phyloP scores from a whole-genome alignment of 1,284 basidiomycete species.

The Cryptococcus jaspeensis region DNA sequence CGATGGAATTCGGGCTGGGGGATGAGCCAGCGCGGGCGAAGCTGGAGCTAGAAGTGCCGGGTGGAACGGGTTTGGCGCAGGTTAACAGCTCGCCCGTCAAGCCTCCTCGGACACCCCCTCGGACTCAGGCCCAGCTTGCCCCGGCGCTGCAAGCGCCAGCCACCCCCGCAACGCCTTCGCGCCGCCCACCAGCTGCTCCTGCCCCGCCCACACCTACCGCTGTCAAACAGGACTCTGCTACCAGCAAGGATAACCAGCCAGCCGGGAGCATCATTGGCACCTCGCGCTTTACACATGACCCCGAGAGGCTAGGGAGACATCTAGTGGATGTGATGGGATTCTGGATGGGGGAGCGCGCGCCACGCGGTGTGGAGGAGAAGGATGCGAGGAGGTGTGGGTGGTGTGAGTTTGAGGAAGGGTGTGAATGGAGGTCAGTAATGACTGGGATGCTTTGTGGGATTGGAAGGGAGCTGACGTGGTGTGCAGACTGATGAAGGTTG shows the following conservation, averaged over 20 bases:
- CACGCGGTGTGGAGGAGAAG: constrained; percentile 65
- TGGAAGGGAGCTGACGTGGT: background rate
- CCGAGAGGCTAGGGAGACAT: constrained; percentile 59
- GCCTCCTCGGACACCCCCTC: background rate
- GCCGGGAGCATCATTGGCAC: constrained; percentile 63
- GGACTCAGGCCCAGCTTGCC: background rate
- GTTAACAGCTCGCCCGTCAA: background rate
- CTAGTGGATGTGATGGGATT: constrained; percentile 63
- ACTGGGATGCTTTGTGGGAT: background rate
- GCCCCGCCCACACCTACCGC: constrained; percentile 5
- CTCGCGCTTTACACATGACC: constrained; percentile 63
- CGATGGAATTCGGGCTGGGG: background rate
- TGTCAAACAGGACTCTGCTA: background rate
- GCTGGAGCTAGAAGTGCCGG: background rate
- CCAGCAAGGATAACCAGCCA: constrained; percentile 4
- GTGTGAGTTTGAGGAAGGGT: constrained; percentile 74
- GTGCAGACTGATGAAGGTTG: constrained; percentile 3
- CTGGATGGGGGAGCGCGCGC: constrained; percentile 69
- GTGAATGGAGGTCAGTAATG: constrained; percentile 70
- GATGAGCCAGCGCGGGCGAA: background rate
- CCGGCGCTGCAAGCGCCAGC: background rate
- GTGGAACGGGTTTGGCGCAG: too few relatives aligned
- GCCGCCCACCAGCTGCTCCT: background rate
- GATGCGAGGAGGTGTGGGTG: constrained; percentile 69
- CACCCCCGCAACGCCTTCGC: too few relatives aligned